phyloP scores from a whole-genome alignment of 2,329 filamentous ascomycete species.

The Eurotiales sp. region DNA sequence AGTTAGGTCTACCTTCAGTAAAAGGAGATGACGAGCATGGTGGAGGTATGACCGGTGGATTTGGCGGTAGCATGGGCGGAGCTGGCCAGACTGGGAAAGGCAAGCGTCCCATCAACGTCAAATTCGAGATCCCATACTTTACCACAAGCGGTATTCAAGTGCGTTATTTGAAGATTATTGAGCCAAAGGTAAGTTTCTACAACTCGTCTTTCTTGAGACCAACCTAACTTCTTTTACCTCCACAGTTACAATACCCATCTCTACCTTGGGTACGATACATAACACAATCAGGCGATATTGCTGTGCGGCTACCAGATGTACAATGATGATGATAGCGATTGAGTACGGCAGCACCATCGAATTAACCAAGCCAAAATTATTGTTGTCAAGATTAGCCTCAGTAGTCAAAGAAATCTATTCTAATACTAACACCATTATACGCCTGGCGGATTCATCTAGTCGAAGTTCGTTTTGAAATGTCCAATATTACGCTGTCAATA shows the following conservation, averaged over 20 bases:
- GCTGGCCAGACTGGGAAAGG: conserved; percentile 74
- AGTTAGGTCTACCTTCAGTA: conserved; percentile 89
- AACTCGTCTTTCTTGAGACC: not conserved
- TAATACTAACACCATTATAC: too few species aligned
- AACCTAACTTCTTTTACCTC: not conserved
- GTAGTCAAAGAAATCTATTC: not conserved
- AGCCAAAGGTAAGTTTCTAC: conserved; percentile 83
- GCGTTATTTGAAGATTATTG: conserved; percentile 96
- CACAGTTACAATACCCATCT: conserved; percentile 92
- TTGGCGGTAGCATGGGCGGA: conserved; percentile 94
- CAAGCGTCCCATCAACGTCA: conserved; percentile 96
- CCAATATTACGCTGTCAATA: too few species aligned
- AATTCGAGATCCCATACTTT: conserved; percentile 99
- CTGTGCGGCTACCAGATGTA: conserved; percentile 87
- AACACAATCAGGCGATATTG: conserved; percentile 95
- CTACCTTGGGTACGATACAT: conserved; percentile 98
- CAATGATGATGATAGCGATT: conserved; percentile 50
- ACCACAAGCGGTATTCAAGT: conserved; percentile 99
- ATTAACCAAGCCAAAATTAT: not conserved
- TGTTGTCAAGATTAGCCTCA: not conserved
- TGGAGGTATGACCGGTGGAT: conserved; percentile 95
- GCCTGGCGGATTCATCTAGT: not conserved
- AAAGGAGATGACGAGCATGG: conserved; percentile 93
- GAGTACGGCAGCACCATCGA: not conserved
- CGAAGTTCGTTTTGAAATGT: too few species aligned